These are phyloP conservation scores for Crithidia bombi DNA, from an alignment of 208 protist genomes.

Conservation along the genomic window DNA sequence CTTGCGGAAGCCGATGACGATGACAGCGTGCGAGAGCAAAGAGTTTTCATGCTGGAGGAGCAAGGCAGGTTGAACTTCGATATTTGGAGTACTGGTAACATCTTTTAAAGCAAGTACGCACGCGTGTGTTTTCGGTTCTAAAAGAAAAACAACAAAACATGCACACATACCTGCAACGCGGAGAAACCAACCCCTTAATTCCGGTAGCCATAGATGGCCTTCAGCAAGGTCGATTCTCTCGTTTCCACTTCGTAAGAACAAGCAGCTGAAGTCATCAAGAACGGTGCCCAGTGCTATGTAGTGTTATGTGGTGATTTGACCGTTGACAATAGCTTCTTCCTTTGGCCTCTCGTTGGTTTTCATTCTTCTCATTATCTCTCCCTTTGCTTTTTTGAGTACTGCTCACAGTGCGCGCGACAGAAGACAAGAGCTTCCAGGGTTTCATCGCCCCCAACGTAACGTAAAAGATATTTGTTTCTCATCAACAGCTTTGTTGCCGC, in stretches of 20 bases:
- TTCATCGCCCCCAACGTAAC: too few relatives aligned
- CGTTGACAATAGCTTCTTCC: background rate
- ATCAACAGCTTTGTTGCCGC: too few relatives aligned
- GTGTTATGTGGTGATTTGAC: too few relatives aligned
- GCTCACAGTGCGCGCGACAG: too few relatives aligned
- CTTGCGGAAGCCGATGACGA: constrained; percentile 70
- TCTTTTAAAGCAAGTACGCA: constrained; percentile 34
- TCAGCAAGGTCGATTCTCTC: too few relatives aligned
- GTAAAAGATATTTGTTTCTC: too few relatives aligned
- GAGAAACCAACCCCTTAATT: too few relatives aligned
- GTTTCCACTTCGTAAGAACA: too few relatives aligned
- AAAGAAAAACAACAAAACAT: background rate
- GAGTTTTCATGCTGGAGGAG: constrained; percentile 59
- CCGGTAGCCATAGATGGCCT: too few relatives aligned
- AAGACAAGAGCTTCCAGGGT: too few relatives aligned
- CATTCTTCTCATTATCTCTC: background rate
- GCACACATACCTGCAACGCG: background rate
- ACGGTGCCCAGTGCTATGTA: too few relatives aligned
- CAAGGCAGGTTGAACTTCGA: constrained; percentile 72
- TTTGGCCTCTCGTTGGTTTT: background rate
- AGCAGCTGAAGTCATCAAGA: too few relatives aligned
- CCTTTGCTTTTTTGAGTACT: background rate
- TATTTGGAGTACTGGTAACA: constrained; percentile 70
- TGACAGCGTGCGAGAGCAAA: constrained; percentile 72
- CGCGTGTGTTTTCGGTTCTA: background rate